phyloP scores from a whole-genome alignment of 2,329 filamentous ascomycete species.

The Tolypocladium ophioglossoides region DNA sequence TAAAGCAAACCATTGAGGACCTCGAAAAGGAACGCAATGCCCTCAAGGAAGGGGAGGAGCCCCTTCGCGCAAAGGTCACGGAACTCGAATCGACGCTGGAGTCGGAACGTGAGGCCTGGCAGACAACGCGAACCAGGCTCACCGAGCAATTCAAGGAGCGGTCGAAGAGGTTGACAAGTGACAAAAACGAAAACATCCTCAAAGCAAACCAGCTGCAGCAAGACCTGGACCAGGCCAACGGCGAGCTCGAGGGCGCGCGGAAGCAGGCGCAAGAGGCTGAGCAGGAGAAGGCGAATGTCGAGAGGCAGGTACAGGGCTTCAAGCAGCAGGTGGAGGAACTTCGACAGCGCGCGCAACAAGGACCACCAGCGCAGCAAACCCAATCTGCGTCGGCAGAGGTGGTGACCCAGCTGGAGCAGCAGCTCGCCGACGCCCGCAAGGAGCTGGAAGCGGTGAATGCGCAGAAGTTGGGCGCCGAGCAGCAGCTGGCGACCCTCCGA shows the following conservation, averaged over 20 bases:
- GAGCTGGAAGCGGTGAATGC: constrained; percentile 56
- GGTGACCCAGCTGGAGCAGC: constrained; percentile 34
- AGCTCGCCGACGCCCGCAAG: constrained; percentile 38
- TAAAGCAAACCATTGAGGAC: constrained; percentile 65
- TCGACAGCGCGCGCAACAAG: constrained; percentile 13
- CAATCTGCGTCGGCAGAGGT: constrained; percentile 35
- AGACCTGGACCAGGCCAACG: constrained; percentile 34
- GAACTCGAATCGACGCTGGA: constrained; percentile 42
- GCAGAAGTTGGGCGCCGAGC: constrained; percentile 59
- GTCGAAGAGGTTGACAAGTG: constrained; percentile 41
- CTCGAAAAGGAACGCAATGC: constrained; percentile 56
- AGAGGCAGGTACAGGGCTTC: constrained; percentile 33
- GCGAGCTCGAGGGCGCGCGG: constrained; percentile 44
- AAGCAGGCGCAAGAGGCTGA: constrained; percentile 21
- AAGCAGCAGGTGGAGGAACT: constrained; percentile 29
- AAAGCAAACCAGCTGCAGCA: constrained; percentile 43
- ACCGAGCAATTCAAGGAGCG: constrained; percentile 54
- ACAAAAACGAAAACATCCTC: constrained; percentile 40
- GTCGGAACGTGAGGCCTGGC: constrained; percentile 44
- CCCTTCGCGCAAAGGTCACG: constrained; percentile 42
- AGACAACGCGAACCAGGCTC: constrained; percentile 39
- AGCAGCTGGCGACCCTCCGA: constrained; percentile 45
- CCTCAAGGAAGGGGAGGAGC: constrained; percentile 36
- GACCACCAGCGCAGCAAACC: constrained; percentile 22
- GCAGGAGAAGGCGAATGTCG: constrained; percentile 23